phyloP scores from a whole-genome alignment of 208 protist genomes.

The Phytomonas francai region DNA sequence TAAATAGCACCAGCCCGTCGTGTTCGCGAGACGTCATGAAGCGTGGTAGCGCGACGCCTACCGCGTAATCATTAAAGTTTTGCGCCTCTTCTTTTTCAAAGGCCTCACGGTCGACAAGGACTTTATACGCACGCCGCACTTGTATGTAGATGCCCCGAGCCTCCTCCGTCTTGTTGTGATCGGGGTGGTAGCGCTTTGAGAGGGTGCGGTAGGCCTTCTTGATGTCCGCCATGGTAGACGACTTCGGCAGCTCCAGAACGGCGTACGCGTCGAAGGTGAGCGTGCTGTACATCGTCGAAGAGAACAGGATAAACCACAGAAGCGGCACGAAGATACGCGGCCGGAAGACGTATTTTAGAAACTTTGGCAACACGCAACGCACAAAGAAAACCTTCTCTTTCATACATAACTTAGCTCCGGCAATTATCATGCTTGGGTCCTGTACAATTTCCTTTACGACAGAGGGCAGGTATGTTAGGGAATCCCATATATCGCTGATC shows the following conservation, averaged over 20 bases:
- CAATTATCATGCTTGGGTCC: conserved; percentile 45
- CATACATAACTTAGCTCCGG: conserved; percentile 60
- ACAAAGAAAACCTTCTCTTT: conserved; percentile 77
- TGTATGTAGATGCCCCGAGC: conserved; percentile 83
- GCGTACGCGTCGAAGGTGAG: conserved; percentile 85
- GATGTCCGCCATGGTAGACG: conserved; percentile 69
- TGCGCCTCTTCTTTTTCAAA: conserved; percentile 85
- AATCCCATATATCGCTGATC: conserved; percentile 49
- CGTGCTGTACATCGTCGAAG: conserved; percentile 82
- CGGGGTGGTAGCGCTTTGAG: conserved; percentile 82
- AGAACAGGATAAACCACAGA: conserved; percentile 78
- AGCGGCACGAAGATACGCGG: conserved; percentile 74
- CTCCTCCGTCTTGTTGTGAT: conserved; percentile 85
- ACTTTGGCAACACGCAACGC: conserved; percentile 72
- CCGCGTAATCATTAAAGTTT: conserved; percentile 63
- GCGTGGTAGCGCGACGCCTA: conserved; percentile 80
- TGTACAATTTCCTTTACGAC: conserved; percentile 24
- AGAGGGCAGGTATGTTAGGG: conserved; percentile 51
- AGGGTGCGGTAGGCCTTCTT: conserved; percentile 82
- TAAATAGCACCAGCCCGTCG: conserved; percentile 81
- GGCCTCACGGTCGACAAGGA: conserved; percentile 84
- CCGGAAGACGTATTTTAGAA: conserved; percentile 79
- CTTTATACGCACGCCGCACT: conserved; percentile 89
- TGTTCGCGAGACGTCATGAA: conserved; percentile 85
- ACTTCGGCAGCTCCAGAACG: conserved; percentile 50